Evolutionary conservation across 352 stramenopile species (phyloP), one percentile per base, ranked within the genome.

Genomic region (Pythium monospermum): DNA sequence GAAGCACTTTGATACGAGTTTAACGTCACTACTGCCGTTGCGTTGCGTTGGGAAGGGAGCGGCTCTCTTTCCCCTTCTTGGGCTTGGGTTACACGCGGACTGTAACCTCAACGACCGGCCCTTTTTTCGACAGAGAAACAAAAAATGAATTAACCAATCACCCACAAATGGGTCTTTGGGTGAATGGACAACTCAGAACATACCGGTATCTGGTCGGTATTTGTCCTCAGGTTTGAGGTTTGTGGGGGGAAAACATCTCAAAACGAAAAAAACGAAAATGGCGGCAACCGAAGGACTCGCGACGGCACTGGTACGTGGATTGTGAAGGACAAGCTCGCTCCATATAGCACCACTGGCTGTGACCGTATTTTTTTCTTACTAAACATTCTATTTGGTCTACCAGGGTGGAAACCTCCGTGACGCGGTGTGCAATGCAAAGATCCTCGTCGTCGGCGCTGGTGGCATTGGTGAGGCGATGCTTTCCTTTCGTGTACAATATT

Each of bases 371-470:
- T n/a, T n/a, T n/a, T n/a, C n/a, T n/a, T n/a, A n/a, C n/a, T n/a
- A n/a, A n/a, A n/a, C n/a, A n/a, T n/a, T n/a, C n/a, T n/a, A n/a
- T n/a, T n/a, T n/a, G n/a, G n/a, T n/a, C n/a, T n/a, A n/a, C n/a
- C 32, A 95, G 71, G 84, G 74, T 2, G 53, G 65, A 2, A 67
- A 88, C 27, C 52, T 96, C 44, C 58, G 66, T 27, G 51, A 57
- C 18, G 85, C 85, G 49, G 87, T 98, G 38, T 71, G 84, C 41
- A 75, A 59, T 40, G 75, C 79, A 40, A 94, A 89, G 56, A 91
- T 99, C 53, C 71, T 99, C 13, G 89, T 99, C 13, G 91, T 99
- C 26, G 97, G 97, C 25, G 94, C 96, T 2, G 97, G 97, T 13
- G 97, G 97, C 51, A 99, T 99, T 61, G 97, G 96, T 66, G 63